Evolutionary conservation across 768 basidiomycete genomes (phyloP), one percentile per base, ranked within the genome.

Genomic region (Collybia sp.): DNA sequence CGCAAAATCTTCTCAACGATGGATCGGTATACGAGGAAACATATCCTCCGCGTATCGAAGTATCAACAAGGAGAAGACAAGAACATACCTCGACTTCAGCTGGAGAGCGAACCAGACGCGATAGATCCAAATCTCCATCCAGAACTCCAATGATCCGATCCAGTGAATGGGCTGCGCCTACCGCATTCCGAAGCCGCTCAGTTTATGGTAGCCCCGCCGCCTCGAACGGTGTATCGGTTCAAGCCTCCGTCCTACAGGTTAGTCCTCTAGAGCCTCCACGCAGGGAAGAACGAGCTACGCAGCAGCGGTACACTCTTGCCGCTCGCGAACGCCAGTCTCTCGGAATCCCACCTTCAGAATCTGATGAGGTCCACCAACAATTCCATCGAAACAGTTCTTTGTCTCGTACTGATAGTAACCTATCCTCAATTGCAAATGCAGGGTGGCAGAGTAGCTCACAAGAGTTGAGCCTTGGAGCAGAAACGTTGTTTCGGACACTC

Each of bases 281-380:
- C 25, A 8, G 25, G 25, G 53, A 58, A 15, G 63, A 61, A 1
- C 50, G 55, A 6, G 55, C 61, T 40, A 52, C 56, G 1, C 51
- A 61, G 34, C 53, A 49, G 12, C 58, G 58, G 0, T 53, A 57
- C 18, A 56, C 64, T 33, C 69, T 68, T 12, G 72, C 74, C 30
- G 69, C 70, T 36, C 67, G 70, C 12, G 73, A 79, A 51, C 63
- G 73, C 36, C 64, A 65, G 49, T 76, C 72, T n/a, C 73, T 78
- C 51, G 80, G 79, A 5, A 75, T 80, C 39, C 69, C 68, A 4
- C 63, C 71, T 2, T 75, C 76, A 2, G 62, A 65, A 8, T 72
- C 70, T 11, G 69, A 72, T 13, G 66, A 60, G 34, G 50, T 58
- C 9, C 54, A 53, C 25, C 54, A 57, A 30, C 45, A 48, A 19